phyloP scores from a whole-genome alignment of 1,284 basidiomycete genomes.

The Sporisorium reilianum region DNA sequence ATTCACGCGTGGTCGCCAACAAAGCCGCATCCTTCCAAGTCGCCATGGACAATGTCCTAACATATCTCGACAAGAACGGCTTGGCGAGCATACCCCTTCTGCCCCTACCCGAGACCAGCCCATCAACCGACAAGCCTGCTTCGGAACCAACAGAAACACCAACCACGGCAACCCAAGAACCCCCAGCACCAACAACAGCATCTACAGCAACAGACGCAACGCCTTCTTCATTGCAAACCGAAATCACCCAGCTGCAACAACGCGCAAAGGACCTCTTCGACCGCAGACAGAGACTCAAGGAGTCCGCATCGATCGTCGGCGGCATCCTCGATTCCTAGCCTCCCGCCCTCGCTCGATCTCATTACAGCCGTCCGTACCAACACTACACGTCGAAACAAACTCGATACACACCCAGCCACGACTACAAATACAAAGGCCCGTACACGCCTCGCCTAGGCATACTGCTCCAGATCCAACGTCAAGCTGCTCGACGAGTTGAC shows the following conservation, averaged over 20 bases:
- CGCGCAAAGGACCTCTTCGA: constrained; percentile 39
- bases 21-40: constrained; percentile 17
- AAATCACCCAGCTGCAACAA: constrained; percentile 18
- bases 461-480: constrained; percentile 81
- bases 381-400: not conserved
- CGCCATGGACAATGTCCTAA: constrained; percentile 13
- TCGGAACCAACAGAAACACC: not conserved
- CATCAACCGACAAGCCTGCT: not conserved
- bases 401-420: not conserved
- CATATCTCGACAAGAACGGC: constrained; percentile 36
- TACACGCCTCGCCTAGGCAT: constrained; percentile 29
- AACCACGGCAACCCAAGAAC: not conserved
- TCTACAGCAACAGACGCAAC: not conserved
- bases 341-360: too few species aligned
- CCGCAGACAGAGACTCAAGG: constrained; percentile 32
- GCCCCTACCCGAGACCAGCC: not conserved
- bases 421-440: not conserved
- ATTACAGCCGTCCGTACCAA: not conserved
- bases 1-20: constrained; percentile 12
- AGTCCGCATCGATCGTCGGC: constrained; percentile 32
- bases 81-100: constrained; percentile 29
- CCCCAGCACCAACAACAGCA: not conserved
- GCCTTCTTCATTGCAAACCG: not conserved
- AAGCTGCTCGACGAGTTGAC: constrained; percentile 88
- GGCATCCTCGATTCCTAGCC: constrained; percentile 38